Percentiles rank a stretch among this genome's conserved stretches.
Evolutionary conservation across 805 yeast species (phyloP).

Genomic region (Yarrowia yakushimensis): DNA sequence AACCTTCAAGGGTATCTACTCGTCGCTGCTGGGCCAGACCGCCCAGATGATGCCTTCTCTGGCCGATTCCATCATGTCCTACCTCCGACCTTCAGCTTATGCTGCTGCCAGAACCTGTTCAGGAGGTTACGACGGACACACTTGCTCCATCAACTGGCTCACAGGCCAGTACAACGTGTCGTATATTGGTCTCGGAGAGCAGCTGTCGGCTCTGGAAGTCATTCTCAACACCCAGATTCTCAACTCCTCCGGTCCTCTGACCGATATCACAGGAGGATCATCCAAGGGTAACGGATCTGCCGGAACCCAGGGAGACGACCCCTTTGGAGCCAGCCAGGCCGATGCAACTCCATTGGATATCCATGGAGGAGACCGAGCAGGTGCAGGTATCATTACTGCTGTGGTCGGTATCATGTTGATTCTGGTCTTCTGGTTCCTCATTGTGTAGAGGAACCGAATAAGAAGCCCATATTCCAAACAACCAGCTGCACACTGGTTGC

Average conservation of each 20-base stretch:
- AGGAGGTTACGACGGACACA: conserved; percentile 83
- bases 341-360: conserved; percentile 39
- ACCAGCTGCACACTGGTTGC: neutral
- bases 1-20: conserved; percentile 81
- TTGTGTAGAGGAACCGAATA: conserved; percentile 28
- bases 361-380: conserved; percentile 68
- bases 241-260: conserved; percentile 53
- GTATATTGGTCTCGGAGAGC: conserved; percentile 81
- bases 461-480: neutral
- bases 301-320: conserved; percentile 45
- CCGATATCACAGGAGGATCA: conserved; percentile 63
- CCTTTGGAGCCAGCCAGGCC: neutral
- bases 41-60: conserved; percentile 62
- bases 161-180: conserved; percentile 60
- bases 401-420: conserved; percentile 54
- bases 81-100: conserved; percentile 50
- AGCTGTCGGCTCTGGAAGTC: conserved; percentile 76
- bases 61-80: conserved; percentile 41
- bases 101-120: conserved; percentile 82
- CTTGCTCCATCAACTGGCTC: conserved; percentile 86
- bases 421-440: conserved; percentile 77
- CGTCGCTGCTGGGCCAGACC: conserved; percentile 71
- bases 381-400: conserved; percentile 86
- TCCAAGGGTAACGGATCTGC: conserved; percentile 66
- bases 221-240: conserved; percentile 39